A percentile compares a stretch with the other conserved stretches of the same genome.
Conservation (phyloP, 148 eudicot genomes). For the Amaranthus cruentus region DNA sequence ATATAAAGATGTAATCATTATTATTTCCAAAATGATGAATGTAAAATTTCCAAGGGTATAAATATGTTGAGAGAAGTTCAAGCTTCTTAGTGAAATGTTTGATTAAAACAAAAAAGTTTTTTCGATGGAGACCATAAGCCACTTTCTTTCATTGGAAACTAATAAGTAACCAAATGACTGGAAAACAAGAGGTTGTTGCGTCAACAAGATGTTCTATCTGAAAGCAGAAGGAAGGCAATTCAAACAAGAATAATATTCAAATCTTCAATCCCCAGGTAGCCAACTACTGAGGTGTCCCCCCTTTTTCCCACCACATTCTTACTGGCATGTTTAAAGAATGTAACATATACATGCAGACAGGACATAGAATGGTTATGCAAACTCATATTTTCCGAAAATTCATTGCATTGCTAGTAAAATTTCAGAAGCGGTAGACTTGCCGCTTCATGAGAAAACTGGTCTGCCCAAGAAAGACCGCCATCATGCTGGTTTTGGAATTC, state of each 20-base stretch:
- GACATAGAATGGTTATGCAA: neutral
- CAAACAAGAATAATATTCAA: neutral
- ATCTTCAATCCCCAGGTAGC: neutral
- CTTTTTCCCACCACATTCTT: neutral
- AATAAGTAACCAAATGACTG: neutral
- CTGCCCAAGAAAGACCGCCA: conserved; percentile 67
- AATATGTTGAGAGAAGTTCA: neutral
- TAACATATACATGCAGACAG: neutral
- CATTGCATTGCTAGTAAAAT: neutral
- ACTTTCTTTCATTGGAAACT: neutral
- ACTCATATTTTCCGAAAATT: no score
- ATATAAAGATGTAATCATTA: neutral
- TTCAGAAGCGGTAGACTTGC: conserved; percentile 36
- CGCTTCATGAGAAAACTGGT: conserved; percentile 63
- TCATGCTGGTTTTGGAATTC: conserved; percentile 66
- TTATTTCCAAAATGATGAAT: neutral
- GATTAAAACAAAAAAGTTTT: neutral
- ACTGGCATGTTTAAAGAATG: neutral
- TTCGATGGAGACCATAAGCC: neutral
- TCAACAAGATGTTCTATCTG: neutral
- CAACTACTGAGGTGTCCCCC: neutral
- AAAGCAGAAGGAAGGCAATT: neutral
- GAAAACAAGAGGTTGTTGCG: neutral
- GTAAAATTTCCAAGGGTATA: neutral
- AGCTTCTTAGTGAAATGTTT: neutral